Evolutionary conservation across 2,329 filamentous ascomycete species (phyloP), one percentile per base, ranked within the genome.

Genomic region (Sporothrix brunneoviolacea): DNA sequence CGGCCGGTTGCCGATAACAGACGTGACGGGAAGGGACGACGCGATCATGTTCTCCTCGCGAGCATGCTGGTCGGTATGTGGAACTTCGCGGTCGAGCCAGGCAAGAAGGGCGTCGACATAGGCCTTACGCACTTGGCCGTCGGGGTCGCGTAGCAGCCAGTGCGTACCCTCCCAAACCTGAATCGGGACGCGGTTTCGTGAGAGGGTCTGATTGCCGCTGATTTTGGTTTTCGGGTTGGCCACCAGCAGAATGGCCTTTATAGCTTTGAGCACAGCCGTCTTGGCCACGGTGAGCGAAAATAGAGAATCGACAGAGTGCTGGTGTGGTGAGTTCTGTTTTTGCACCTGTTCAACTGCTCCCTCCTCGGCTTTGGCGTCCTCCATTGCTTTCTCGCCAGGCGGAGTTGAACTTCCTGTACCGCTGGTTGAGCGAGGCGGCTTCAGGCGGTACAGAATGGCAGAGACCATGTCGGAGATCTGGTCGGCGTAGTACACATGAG

Each of bases 141-240:
- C 84, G 1, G 81, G 76, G 61, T 96, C 91, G 33, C 86, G 83
- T 18, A 97, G 71, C 39, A 97, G 79, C 88, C 89, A 95, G 55
- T 96, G 89, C 0, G 91, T 95, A n/a, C 88, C 89, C 66, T 97
- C 91, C 93, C 93, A 98, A 0, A 91, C 86, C 49, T 86, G 79
- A 8, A 95, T 75, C 0, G 87, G 83, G 1, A 94, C 87, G 36
- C 76, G 80, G 63, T 85, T 88, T 55, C 90, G 79, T 6, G 82
- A 80, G 46, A 93, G 77, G 27, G 79, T 79, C 46, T 73, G 76
- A 63, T 75, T 82, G 57, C 76, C 77, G 57, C 71, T 74, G 53
- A 76, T 70, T 57, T 76, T 80, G 19, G 75, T 77, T 57, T 76
- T 77, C 37, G 77, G 77, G 61, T 94, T 95, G 3, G 91, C 90